Evolutionary conservation across 1,139 yeast species (phyloP), one percentile per base, ranked within the genome.

Genomic region (Pichia norvegensis): DNA sequence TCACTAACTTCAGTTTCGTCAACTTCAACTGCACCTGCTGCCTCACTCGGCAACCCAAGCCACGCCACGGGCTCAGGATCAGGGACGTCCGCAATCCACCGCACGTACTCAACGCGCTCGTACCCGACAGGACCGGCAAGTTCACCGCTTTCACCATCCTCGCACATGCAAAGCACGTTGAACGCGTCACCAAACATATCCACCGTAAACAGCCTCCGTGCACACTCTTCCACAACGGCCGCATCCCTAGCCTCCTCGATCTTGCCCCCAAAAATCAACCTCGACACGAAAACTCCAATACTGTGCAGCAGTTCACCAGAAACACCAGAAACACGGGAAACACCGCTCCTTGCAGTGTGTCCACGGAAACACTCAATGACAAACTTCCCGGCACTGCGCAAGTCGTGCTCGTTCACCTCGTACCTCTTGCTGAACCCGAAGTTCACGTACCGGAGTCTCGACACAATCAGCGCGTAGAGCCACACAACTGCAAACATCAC

Each of bases 331-430:
- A n/a, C 68, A 7, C 65, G 62, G 4, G 85, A 59, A 21, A 74
- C 85, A 2, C 31, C 20, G 22, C 14, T 29, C 23, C 33, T 19
- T 11, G 16, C n/a, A 39, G 76, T 55, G 61, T 74, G 62, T 38
- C 66, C 62, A 9, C 16, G 10, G 9, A 31, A 31, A 31, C 19
- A 16, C 36, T 70, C 71, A 29, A 83, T 35, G n/a, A 35, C 62
- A 3, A 78, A 68, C 42, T 57, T 60, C 13, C 69, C 53, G 1
- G 78, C 81, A 33, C 78, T 69, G n/a, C 68, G 67, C 50, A 82
- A 74, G 59, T 88, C 96, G n/a, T 81, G 66, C 50, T 85, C 87
- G 57, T 78, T 84, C 55, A 87, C 75, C 50, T 84, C 95, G 58
- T 85, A 83, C 8, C 55, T 58, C 55, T 74, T 74, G 1, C 67